Evolutionary conservation across 2,329 filamentous ascomycete species (phyloP).

Genomic region (Lojkania enalia): DNA sequence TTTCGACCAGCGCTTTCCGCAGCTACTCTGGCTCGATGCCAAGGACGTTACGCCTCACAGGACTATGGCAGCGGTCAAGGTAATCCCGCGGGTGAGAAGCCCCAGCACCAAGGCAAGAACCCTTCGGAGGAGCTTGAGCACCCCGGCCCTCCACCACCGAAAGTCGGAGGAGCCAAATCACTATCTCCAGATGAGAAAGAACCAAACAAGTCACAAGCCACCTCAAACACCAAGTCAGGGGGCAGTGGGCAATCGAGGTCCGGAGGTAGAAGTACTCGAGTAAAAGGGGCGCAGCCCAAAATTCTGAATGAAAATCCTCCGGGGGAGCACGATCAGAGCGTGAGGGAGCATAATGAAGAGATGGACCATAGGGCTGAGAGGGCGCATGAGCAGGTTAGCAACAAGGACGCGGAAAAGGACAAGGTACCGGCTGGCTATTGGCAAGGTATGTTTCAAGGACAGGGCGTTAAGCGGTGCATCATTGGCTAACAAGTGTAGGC

Average conservation of each 20-base stretch:
- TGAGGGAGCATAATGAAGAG: slow-evolving; percentile 51
- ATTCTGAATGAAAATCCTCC: slow-evolving; percentile 46
- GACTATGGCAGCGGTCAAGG: slow-evolving; percentile 51
- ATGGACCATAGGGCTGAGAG: slow-evolving; percentile 49
- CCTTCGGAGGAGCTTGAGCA: slow-evolving; percentile 48
- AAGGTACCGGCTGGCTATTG: too few relatives aligned
- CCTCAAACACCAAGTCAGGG: slow-evolving; percentile 1
- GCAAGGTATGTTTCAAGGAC: too few relatives aligned
- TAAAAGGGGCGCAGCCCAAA: slow-evolving; percentile 48
- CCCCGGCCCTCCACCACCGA: slow-evolving; percentile 50
- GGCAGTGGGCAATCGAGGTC: not conserved
- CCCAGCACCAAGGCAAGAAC: slow-evolving; percentile 47
- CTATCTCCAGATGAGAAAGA: slow-evolving; percentile 35
- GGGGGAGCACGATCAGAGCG: slow-evolving; percentile 31
- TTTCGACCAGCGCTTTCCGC: slow-evolving; percentile 24
- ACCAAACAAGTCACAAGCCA: slow-evolving; percentile 8
- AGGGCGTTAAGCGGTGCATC: too few relatives aligned
- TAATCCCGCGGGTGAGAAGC: slow-evolving; percentile 49
- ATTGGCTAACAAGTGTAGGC: too few relatives aligned
- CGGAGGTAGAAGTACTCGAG: slow-evolving; percentile 9
- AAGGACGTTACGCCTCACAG: slow-evolving; percentile 40
- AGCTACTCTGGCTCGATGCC: slow-evolving; percentile 29
- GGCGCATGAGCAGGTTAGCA: slow-evolving; percentile 43
- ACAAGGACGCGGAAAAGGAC: slow-evolving; percentile 45
- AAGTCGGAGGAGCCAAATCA: slow-evolving; percentile 42